Percentiles rank a stretch among this genome's conserved stretches.
Conservation (phyloP, 768 basidiomycete genomes). For the Lanmaoa pseudosensibilis region DNA sequence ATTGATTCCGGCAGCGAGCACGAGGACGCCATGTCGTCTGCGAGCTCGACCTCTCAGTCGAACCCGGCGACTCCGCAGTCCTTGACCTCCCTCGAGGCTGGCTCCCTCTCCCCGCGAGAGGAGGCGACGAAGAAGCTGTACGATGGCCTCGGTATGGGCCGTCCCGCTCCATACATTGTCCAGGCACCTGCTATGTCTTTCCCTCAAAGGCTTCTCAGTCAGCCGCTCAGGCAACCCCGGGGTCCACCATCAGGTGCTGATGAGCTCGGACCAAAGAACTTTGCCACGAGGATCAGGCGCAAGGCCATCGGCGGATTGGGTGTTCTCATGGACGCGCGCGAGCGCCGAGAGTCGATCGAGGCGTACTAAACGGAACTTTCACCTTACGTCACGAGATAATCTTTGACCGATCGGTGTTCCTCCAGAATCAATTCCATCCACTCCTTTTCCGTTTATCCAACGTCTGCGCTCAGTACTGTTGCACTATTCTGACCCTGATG, state of each 20-base stretch:
- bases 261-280: slow-evolving; percentile 86
- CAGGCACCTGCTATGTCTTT: slow-evolving; percentile 27
- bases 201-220: slow-evolving; percentile 59
- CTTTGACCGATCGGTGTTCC: slow-evolving; percentile 9
- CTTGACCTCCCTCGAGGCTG: slow-evolving; percentile 51
- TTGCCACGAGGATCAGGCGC: slow-evolving; percentile 81
- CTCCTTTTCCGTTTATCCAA: slow-evolving; percentile 18
- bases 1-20: slow-evolving; percentile 57
- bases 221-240: slow-evolving; percentile 80
- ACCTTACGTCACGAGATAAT: slow-evolving; percentile 1
- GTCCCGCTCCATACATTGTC: slow-evolving; percentile 47
- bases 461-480: slow-evolving; percentile 17
- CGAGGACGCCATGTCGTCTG: slow-evolving; percentile 56
- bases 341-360: slow-evolving; percentile 74
- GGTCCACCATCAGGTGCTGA: slow-evolving; percentile 87
- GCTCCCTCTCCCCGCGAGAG: slow-evolving; percentile 79
- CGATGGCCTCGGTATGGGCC: slow-evolving; percentile 84
- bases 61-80: slow-evolving; percentile 79
- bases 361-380: slow-evolving; percentile 48
- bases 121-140: slow-evolving; percentile 85
- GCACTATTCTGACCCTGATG: slow-evolving; percentile 7
- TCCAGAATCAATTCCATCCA: slow-evolving; percentile 18
- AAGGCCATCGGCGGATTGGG: slow-evolving; percentile 82
- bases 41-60: slow-evolving; percentile 60
- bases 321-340: slow-evolving; percentile 76